Evolutionary conservation across 192 early-diverging fungal genomes (phyloP).

Genomic region (Entomortierella lignicola): DNA sequence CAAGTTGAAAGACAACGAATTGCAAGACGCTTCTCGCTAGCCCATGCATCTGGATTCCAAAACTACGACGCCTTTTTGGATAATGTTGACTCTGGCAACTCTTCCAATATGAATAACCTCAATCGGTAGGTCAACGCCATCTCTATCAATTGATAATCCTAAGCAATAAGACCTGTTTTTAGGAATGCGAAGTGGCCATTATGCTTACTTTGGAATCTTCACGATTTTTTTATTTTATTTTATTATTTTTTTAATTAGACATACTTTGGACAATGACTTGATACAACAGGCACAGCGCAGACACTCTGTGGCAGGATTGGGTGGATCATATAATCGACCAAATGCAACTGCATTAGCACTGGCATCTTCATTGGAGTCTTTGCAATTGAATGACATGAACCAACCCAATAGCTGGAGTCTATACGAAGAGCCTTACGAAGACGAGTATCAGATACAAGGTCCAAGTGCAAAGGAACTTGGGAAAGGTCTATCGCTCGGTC

Average conservation of each 20-base stretch:
- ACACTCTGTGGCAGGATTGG: conserved; percentile 61
- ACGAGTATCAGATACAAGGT: conserved; percentile 48
- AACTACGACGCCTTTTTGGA: conserved; percentile 27
- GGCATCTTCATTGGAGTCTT: conserved; percentile 42
- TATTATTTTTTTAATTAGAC: conserved; percentile 4
- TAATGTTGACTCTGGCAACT: conserved; percentile 12
- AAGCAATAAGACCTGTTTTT: too few species aligned
- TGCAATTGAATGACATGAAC: conserved; percentile 37
- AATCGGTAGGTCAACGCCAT: conserved; percentile 8
- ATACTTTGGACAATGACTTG: conserved; percentile 13
- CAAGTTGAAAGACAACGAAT: conserved; percentile 17
- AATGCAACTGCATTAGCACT: conserved; percentile 38
- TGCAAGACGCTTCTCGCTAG: conserved; percentile 30
- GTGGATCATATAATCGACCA: conserved; percentile 51
- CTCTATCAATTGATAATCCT: not conserved
- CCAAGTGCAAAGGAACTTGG: conserved; percentile 56
- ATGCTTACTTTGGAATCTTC: too few species aligned
- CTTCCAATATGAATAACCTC: not conserved
- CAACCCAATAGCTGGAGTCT: conserved; percentile 14
- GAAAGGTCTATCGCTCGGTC: conserved; percentile 60
- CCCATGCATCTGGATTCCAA: conserved; percentile 29
- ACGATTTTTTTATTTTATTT: too few species aligned
- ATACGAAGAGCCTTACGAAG: conserved; percentile 50
- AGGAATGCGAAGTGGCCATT: too few species aligned
- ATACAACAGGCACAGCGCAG: conserved; percentile 51